Evolutionary conservation across 441 rosid genomes (phyloP).

Genomic region (Mallotus japonicus): DNA sequence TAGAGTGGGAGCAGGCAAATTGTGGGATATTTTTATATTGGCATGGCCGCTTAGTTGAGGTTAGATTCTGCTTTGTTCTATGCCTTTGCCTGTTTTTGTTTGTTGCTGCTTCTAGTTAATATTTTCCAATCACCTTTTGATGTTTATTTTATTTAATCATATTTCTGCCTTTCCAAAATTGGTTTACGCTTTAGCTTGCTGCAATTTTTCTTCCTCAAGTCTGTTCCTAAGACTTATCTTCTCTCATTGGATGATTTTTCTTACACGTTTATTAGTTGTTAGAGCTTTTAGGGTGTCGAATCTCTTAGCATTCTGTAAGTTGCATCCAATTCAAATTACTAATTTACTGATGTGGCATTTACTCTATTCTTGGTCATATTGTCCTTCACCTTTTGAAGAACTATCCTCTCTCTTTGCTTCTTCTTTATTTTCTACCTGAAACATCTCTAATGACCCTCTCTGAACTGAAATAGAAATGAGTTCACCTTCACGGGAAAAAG

Average conservation of each 20-base stretch:
- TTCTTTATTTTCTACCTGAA: too few relatives aligned
- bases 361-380: not conserved
- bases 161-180: not conserved
- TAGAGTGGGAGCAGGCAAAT: constrained; percentile 40
- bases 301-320: not conserved
- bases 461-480: too few relatives aligned
- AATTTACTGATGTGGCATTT: not conserved
- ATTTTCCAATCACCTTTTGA: not conserved
- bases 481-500: too few relatives aligned
- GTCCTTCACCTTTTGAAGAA: not conserved
- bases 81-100: not conserved
- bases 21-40: constrained; percentile 38
- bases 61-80: constrained; percentile 1
- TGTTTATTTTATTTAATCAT: not conserved
- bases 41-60: constrained; percentile 45
- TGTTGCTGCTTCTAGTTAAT: not conserved
- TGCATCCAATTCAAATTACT: not conserved
- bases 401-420: not conserved
- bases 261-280: not conserved
- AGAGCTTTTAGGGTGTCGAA: not conserved
- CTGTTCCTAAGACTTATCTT: not conserved
- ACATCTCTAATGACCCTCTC: too few relatives aligned
- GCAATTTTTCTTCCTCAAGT: not conserved
- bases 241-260: not conserved
- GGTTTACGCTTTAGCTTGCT: not conserved